These are phyloP conservation scores for Aschersonia sp. DNA, from an alignment of 2,329 filamentous ascomycete genomes.

Conservation along the genomic window DNA sequence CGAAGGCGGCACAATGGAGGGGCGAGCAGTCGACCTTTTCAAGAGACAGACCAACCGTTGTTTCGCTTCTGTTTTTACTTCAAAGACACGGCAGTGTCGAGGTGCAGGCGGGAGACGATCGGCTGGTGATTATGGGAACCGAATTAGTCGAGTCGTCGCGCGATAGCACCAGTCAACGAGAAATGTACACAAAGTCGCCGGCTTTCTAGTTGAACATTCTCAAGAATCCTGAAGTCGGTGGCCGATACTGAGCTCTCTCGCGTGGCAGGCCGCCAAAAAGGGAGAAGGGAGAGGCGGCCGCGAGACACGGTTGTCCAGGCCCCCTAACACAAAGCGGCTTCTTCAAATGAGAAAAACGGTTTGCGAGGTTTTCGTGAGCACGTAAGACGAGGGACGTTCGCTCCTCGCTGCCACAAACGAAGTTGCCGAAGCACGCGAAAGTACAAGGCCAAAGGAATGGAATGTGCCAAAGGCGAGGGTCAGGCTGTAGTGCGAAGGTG, in stretches of 20 bases:
- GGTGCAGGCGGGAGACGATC: no score
- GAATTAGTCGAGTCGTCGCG: no score
- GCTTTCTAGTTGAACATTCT: neutral
- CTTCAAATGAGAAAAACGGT: neutral
- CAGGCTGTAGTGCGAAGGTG: neutral
- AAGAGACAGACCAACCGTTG: no score
- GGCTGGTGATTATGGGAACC: no score
- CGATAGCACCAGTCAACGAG: neutral
- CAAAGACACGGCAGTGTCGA: no score
- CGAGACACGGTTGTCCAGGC: no score
- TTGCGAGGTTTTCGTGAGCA: neutral
- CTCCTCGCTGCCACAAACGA: neutral
- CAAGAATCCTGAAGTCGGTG: neutral
- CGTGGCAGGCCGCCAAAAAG: neutral
- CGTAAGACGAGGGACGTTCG: neutral
- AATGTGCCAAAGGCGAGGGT: constrained; percentile 2
- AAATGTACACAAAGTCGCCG: neutral
- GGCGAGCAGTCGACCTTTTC: no score
- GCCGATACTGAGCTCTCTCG: neutral
- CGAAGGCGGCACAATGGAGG: no score
- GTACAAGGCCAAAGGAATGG: constrained; percentile 2
- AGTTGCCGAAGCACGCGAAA: neutral
- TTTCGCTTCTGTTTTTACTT: no score
- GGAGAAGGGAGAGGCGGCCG: neutral
- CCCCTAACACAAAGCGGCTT: neutral